phyloP scores from a whole-genome alignment of 2,329 filamentous ascomycete species.

The Aspergillus niger region DNA sequence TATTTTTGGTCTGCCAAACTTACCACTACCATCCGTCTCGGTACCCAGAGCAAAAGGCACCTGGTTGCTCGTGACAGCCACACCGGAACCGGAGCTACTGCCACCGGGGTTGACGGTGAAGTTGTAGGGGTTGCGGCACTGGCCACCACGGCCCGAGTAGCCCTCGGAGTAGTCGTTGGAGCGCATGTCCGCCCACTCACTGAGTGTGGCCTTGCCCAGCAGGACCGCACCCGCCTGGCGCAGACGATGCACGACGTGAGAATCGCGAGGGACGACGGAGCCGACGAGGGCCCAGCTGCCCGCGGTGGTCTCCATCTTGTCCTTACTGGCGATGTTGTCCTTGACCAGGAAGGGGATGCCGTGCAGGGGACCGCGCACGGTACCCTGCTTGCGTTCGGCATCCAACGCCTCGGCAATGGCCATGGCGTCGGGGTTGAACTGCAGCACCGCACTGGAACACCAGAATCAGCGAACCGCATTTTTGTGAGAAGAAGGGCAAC shows the following conservation, averaged over 20 bases:
- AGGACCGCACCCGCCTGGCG: constrained; percentile 68
- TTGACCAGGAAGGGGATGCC: constrained; percentile 76
- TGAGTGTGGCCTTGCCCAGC: constrained; percentile 69
- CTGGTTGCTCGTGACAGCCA: constrained; percentile 65
- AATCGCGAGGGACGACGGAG: constrained; percentile 67
- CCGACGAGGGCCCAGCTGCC: constrained; percentile 69
- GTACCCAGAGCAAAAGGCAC: constrained; percentile 69
- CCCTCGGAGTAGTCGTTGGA: constrained; percentile 68
- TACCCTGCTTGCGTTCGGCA: constrained; percentile 58
- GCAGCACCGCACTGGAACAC: constrained; percentile 50
- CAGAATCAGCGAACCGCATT: not conserved
- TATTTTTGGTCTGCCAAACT: constrained; percentile 1
- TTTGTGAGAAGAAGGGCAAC: constrained; percentile 4
- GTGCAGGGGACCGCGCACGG: constrained; percentile 66
- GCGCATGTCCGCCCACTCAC: constrained; percentile 75
- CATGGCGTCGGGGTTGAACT: constrained; percentile 69
- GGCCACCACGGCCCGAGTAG: constrained; percentile 65
- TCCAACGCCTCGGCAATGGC: constrained; percentile 64
- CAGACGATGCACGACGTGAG: constrained; percentile 62
- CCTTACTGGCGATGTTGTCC: constrained; percentile 66
- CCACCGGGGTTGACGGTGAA: constrained; percentile 69
- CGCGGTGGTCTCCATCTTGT: constrained; percentile 73
- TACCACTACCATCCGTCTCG: constrained; percentile 69
- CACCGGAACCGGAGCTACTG: constrained; percentile 66
- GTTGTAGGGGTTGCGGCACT: constrained; percentile 68